Conservation (phyloP, 352 stramenopile genomes). For the Phytopythium aichiense region DNA sequence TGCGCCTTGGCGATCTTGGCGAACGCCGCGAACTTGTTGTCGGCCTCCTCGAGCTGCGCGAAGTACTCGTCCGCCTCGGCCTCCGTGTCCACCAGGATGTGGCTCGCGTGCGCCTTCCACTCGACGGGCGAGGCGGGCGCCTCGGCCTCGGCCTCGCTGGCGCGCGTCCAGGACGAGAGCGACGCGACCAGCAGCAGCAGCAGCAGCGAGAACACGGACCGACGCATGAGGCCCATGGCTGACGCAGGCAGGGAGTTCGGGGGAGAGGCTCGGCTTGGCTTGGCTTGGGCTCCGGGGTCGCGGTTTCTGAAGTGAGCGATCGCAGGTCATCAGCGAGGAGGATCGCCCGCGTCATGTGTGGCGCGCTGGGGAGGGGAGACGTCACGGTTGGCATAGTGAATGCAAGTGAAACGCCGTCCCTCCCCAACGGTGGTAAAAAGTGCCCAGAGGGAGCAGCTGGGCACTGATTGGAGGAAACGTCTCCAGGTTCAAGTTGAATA, state of each 20-base stretch:
- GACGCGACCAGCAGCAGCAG: constrained; percentile 5
- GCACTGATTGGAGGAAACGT: constrained; percentile 1
- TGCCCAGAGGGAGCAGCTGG: neutral
- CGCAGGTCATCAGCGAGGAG: neutral
- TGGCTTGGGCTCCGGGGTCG: constrained; percentile 2
- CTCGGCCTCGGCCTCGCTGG: constrained; percentile 5
- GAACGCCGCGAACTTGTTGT: constrained; percentile 56
- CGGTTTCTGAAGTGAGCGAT: constrained; percentile 1
- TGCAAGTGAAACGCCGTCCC: neutral
- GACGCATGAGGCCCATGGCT: constrained; percentile 1
- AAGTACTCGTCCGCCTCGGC: constrained; percentile 53
- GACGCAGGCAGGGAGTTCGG: neutral
- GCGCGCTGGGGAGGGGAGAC: neutral
- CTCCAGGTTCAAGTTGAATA: constrained; percentile 6
- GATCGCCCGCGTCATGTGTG: neutral
- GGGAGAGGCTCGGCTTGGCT: neutral
- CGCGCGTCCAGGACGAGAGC: constrained; percentile 1
- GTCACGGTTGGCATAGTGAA: neutral
- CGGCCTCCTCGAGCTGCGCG: constrained; percentile 38
- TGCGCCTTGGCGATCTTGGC: constrained; percentile 63
- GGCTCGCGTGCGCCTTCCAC: constrained; percentile 59
- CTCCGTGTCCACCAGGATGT: constrained; percentile 79
- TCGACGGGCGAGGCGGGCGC: constrained; percentile 13
- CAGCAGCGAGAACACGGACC: constrained; percentile 4
- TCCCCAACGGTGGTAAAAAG: constrained; percentile 1